Percentiles rank a stretch among this genome's conserved stretches.
Evolutionary conservation across 2,329 filamentous ascomycete genomes (phyloP).

Genomic region (Fusarium chuoi): DNA sequence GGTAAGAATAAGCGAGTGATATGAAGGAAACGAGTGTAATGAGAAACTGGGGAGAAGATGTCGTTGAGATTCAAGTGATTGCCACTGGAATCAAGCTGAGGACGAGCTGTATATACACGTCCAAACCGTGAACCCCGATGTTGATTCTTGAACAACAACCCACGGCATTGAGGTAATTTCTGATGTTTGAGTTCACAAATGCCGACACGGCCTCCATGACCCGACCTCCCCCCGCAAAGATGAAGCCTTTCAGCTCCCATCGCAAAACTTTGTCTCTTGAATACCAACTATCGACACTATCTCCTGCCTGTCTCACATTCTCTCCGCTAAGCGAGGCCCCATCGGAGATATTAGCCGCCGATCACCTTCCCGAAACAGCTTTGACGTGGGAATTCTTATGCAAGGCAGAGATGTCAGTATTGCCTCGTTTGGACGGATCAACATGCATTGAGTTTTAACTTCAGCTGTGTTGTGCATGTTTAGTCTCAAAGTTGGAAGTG

Average conservation of each 20-base stretch:
- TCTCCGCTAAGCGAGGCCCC: not conserved
- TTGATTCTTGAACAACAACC: not conserved
- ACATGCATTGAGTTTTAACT: not conserved
- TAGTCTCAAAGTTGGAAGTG: not conserved
- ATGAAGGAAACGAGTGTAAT: not conserved
- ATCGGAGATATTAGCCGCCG: not conserved
- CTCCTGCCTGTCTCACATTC: not conserved
- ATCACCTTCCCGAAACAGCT: not conserved
- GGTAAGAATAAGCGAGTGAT: not conserved
- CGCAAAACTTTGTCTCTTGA: not conserved
- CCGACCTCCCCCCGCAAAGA: not conserved
- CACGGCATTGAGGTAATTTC: not conserved
- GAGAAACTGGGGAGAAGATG: not conserved
- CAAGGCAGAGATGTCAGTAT: not conserved
- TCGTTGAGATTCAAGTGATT: not conserved
- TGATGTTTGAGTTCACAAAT: not conserved
- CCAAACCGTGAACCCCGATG: accelerated
- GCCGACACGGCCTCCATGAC: not conserved
- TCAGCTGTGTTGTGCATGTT: not conserved
- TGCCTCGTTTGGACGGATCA: not conserved
- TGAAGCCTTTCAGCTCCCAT: not conserved
- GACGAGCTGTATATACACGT: not conserved
- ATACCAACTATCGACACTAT: not conserved
- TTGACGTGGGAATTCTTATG: not conserved
- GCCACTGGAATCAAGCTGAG: not conserved